Conservation (phyloP, 176 grass and related monocot genomes). For the Eleusine indica region DNA sequence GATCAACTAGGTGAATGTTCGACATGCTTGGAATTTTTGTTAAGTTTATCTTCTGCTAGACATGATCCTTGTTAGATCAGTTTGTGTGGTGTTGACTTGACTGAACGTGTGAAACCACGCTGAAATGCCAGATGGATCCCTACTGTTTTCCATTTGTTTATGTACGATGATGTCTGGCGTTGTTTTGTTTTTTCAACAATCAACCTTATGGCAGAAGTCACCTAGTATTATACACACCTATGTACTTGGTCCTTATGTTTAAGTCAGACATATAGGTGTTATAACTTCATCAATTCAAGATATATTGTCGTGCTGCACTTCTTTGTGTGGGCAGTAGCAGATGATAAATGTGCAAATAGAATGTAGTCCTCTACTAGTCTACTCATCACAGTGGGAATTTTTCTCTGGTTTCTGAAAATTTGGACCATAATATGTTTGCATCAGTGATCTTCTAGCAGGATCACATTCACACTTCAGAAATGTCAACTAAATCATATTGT, state of each 20-base stretch:
- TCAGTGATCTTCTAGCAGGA: not conserved
- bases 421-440: not conserved
- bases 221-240: constrained; percentile 14
- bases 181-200: constrained; percentile 42
- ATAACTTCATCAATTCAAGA: not conserved
- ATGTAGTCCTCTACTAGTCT: not conserved
- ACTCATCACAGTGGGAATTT: not conserved
- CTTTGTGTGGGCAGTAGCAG: not conserved
- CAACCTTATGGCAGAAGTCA: not conserved
- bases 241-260: constrained; percentile 3
- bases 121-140: constrained; percentile 8
- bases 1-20: constrained; percentile 32
- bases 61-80: constrained; percentile 21
- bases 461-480: not conserved
- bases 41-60: constrained; percentile 8
- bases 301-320: not conserved
- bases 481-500: not conserved
- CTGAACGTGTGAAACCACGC: constrained; percentile 37
- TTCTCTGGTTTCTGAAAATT: not conserved
- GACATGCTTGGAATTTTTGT: constrained; percentile 9
- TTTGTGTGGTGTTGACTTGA: constrained; percentile 23
- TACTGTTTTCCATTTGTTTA: constrained; percentile 24
- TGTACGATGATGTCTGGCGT: constrained; percentile 32
- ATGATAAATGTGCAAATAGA: not conserved
- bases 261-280: not conserved